phyloP scores from a whole-genome alignment of 257 asterid species.

The Phtheirospermum japonicum region DNA sequence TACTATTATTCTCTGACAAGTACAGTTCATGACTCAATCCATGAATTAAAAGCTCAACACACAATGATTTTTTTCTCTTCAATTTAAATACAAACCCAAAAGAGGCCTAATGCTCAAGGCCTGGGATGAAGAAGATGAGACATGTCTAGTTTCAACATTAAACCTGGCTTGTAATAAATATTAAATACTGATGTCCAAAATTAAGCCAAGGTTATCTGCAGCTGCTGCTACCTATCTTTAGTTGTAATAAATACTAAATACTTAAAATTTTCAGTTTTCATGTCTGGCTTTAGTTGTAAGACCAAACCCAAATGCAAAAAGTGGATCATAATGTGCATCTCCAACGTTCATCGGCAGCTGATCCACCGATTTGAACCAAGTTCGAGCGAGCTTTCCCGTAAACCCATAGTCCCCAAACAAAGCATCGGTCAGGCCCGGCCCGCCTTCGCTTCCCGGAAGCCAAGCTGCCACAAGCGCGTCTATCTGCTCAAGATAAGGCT shows the following conservation, averaged over 20 bases:
- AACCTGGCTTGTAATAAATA: neutral
- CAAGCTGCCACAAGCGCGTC: conserved; percentile 86
- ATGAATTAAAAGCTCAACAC: too few species aligned
- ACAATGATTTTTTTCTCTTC: too few species aligned
- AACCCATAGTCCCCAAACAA: conserved; percentile 70
- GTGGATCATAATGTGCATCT: conserved; percentile 71
- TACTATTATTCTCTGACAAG: too few species aligned
- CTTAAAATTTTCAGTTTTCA: conserved; percentile 11
- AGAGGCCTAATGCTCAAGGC: too few species aligned
- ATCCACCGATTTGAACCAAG: conserved; percentile 71
- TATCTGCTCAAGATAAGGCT: conserved; percentile 48
- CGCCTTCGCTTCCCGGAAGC: conserved; percentile 91
- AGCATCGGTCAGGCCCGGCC: conserved; percentile 70
- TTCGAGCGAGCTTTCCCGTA: conserved; percentile 77
- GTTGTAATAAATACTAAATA: too few species aligned
- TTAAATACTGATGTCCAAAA: neutral
- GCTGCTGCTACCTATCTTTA: neutral
- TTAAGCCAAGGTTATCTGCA: neutral
- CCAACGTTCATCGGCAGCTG: conserved; percentile 88
- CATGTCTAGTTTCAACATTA: conserved; percentile 34
- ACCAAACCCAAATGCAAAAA: conserved; percentile 69
- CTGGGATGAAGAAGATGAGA: too few species aligned
- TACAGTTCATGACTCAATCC: too few species aligned
- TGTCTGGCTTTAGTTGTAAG: conserved; percentile 42
- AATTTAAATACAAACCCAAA: too few species aligned